These are phyloP conservation scores for Calonectria montana DNA, from an alignment of 2,329 filamentous ascomycete species.

Conservation along the genomic window DNA sequence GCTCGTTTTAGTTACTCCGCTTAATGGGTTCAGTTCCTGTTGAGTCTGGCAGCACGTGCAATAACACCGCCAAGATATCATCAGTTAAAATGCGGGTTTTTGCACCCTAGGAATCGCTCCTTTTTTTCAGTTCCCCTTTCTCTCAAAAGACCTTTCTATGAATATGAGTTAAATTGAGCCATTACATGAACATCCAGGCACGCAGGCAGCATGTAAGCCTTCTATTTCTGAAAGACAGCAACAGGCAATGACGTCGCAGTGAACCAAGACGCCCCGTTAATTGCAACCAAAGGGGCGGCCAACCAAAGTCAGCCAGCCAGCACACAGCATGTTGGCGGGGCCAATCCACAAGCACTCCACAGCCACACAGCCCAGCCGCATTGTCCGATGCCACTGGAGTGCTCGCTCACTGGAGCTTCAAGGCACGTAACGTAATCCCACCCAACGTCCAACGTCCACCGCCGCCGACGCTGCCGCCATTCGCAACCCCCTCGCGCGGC, in stretches of 20 bases:
- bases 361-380: constrained; percentile 40
- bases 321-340: constrained; percentile 34
- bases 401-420: constrained; percentile 36
- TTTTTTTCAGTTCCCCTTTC: neutral
- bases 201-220: neutral
- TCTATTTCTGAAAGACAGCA: neutral
- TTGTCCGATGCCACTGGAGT: constrained; percentile 11
- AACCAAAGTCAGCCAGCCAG: constrained; percentile 11
- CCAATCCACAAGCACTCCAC: constrained; percentile 30
- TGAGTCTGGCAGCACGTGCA: neutral
- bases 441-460: constrained; percentile 39
- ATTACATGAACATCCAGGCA: neutral
- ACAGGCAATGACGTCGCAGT: constrained; percentile 16
- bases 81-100: neutral
- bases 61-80: neutral
- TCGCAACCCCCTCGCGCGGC: constrained; percentile 34
- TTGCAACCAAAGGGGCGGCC: constrained; percentile 21
- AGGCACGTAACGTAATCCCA: constrained; percentile 44
- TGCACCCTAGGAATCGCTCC: neutral
- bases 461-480: constrained; percentile 33
- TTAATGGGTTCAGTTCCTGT: neutral
- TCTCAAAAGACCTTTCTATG: neutral
- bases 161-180: neutral
- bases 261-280: constrained; percentile 14
- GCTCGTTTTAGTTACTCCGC: neutral